These are phyloP conservation scores for Agastache rugosa DNA, from an alignment of 257 asterid genomes.

Conservation along the genomic window DNA sequence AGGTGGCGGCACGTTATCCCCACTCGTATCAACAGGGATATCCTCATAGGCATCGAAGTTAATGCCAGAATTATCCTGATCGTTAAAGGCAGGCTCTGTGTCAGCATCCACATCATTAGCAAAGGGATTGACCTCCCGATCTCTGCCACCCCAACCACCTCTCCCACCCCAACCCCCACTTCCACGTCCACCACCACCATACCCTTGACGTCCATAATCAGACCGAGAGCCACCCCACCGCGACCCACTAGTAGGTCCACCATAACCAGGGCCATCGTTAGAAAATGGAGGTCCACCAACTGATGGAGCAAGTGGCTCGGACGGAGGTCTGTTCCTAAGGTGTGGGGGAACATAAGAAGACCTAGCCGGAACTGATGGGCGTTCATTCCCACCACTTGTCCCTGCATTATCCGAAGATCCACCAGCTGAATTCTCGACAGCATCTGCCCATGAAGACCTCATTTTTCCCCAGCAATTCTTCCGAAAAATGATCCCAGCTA, in stretches of 20 bases:
- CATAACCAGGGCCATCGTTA: conserved; percentile 58
- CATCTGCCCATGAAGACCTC: conserved; percentile 91
- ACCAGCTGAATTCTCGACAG: conserved; percentile 61
- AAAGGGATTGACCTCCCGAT: conserved; percentile 80
- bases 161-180: conserved; percentile 47
- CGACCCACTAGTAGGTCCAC: conserved; percentile 58
- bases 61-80: conserved; percentile 81
- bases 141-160: conserved; percentile 67
- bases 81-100: conserved; percentile 50
- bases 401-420: conserved; percentile 57
- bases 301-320: conserved; percentile 63
- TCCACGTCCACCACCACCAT: conserved; percentile 60
- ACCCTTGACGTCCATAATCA: conserved; percentile 62
- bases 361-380: conserved; percentile 57
- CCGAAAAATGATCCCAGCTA: conserved; percentile 4
- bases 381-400: conserved; percentile 47
- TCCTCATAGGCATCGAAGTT: conserved; percentile 93
- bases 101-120: conserved; percentile 58
- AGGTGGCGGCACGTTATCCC: conserved; percentile 80
- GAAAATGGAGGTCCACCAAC: conserved; percentile 58
- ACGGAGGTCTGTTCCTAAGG: conserved; percentile 66
- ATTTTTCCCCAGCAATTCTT: conserved; percentile 38
- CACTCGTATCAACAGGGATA: conserved; percentile 90
- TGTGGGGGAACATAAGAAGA: conserved; percentile 84
- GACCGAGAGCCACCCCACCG: conserved; percentile 66